Conservation (phyloP, 2,329 filamentous ascomycete species). For the Hypoxylon rubiginosum region DNA sequence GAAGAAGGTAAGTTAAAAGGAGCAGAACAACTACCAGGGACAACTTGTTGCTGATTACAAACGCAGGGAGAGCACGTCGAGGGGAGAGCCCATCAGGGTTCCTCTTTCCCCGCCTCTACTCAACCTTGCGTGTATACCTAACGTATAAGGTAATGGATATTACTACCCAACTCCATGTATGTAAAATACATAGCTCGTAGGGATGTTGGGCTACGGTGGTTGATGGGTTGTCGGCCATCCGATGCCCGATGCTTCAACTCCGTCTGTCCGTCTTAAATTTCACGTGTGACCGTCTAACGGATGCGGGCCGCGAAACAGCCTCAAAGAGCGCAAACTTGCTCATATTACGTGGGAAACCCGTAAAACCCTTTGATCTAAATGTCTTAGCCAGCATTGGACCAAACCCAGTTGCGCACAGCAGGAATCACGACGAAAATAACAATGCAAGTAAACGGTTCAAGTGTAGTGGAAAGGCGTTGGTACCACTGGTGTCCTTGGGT, state of each 20-base stretch:
- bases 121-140: neutral
- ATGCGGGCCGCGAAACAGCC: constrained; percentile 36
- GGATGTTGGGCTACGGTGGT: too few relatives aligned
- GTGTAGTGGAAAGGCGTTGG: neutral
- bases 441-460: neutral
- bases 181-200: too few relatives aligned
- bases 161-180: too few relatives aligned
- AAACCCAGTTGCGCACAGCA: neutral
- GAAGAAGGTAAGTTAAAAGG: neutral
- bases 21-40: neutral
- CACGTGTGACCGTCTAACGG: constrained; percentile 11
- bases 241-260: neutral
- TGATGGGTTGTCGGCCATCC: neutral
- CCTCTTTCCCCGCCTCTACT: constrained; percentile 23
- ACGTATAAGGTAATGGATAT: neutral
- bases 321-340: constrained; percentile 53
- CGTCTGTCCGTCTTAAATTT: neutral
- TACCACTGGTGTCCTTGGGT: neutral
- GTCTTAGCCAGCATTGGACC: neutral
- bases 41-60: neutral
- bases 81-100: constrained; percentile 34
- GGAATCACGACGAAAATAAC: neutral
- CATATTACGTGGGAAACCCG: constrained; percentile 35
- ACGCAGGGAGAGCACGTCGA: neutral
- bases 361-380: constrained; percentile 7